These are phyloP conservation scores for Alternaria metachromatica DNA, from an alignment of 2,329 filamentous ascomycete genomes.

Conservation along the genomic window DNA sequence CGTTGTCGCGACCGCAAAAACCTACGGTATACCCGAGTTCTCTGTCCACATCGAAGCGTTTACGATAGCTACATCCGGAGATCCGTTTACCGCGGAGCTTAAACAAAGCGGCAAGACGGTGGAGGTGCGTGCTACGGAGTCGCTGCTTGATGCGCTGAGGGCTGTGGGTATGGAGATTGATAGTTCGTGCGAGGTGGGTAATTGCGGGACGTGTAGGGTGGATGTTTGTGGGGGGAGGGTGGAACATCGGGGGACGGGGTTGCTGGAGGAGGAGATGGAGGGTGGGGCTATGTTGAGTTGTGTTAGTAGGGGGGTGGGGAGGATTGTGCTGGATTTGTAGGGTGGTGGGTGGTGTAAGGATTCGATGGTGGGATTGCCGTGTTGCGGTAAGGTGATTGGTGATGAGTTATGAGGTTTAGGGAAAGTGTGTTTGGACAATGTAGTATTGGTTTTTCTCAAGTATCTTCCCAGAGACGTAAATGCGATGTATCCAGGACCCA, in stretches of 20 bases:
- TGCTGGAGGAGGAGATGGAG: constrained; percentile 47
- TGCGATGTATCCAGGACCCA: not conserved
- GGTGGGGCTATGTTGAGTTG: constrained; percentile 45
- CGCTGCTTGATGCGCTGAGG: constrained; percentile 52
- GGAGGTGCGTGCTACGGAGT: constrained; percentile 52
- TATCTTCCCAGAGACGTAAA: not conserved
- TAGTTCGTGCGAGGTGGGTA: constrained; percentile 53
- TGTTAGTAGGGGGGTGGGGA: constrained; percentile 46
- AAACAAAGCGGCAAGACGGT: constrained; percentile 53
- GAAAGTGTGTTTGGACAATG: not conserved
- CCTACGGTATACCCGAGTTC: constrained; percentile 53
- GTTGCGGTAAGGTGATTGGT: too few relatives aligned
- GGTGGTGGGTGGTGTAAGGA: not conserved
- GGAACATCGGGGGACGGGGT: constrained; percentile 49
- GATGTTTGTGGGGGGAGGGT: constrained; percentile 48
- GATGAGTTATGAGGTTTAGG: not conserved
- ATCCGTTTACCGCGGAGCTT: constrained; percentile 66
- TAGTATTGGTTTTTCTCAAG: not conserved
- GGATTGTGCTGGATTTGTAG: constrained; percentile 42
- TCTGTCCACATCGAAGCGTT: constrained; percentile 70
- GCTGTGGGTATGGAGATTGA: constrained; percentile 54
- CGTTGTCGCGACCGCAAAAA: constrained; percentile 51
- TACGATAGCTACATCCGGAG: constrained; percentile 59
- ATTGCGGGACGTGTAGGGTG: constrained; percentile 54
- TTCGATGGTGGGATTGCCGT: fast-evolving